phyloP scores from a whole-genome alignment of 768 basidiomycete genomes.

The Pisolithus sp. region DNA sequence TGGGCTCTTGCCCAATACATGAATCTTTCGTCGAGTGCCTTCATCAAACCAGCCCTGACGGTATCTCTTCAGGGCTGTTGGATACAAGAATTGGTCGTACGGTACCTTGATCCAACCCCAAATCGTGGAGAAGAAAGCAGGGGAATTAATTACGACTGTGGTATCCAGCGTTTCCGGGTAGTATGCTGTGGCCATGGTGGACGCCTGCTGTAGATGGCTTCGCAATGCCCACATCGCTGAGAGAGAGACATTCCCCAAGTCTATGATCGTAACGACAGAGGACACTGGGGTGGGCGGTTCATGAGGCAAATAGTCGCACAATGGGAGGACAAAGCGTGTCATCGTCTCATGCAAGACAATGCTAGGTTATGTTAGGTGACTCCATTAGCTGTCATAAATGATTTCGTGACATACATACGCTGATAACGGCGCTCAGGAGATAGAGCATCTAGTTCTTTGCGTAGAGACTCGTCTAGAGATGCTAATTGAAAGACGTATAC shows the following conservation, averaged over 20 bases:
- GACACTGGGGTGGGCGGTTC: conserved; percentile 48
- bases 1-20: conserved; percentile 60
- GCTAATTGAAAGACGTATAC: conserved; percentile 72
- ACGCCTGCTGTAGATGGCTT: conserved; percentile 68
- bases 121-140: conserved; percentile 74
- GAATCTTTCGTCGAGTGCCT: conserved; percentile 70
- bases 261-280: conserved; percentile 62
- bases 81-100: background rate
- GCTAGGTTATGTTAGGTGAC: conserved; percentile 28
- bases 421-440: conserved; percentile 53
- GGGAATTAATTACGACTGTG: conserved; percentile 71
- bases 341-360: conserved; percentile 63
- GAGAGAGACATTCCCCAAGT: conserved; percentile 59
- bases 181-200: conserved; percentile 67
- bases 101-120: conserved; percentile 79
- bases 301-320: conserved; percentile 59
- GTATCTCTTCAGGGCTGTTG: background rate
- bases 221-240: conserved; percentile 64
- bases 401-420: conserved; percentile 51
- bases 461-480: conserved; percentile 44
- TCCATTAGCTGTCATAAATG: background rate
- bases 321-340: conserved; percentile 54
- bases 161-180: conserved; percentile 74
- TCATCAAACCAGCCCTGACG: conserved; percentile 72
- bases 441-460: conserved; percentile 54